phyloP scores from a whole-genome alignment of 768 basidiomycete species.

The Boletus rubroflammeus region DNA sequence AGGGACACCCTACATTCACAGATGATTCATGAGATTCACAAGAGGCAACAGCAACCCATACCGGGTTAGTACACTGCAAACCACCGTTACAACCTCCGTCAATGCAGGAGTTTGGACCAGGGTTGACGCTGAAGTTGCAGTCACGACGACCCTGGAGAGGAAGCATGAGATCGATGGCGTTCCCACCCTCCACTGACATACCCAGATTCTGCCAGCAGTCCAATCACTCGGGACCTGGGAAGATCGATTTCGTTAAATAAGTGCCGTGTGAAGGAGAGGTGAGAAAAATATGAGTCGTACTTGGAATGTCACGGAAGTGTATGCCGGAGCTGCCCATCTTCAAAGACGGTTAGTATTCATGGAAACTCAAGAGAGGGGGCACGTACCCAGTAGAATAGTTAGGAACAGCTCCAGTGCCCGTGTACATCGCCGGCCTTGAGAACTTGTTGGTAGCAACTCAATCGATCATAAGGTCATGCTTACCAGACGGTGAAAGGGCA shows the following conservation, averaged over 20 bases:
- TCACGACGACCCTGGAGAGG: slow-evolving; percentile 44
- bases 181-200: slow-evolving; percentile 6
- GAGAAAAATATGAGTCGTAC: slow-evolving; percentile 4
- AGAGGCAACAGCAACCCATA: slow-evolving; percentile 10
- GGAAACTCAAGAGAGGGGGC: neutral
- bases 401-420: slow-evolving; percentile 51
- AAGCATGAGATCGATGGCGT: neutral
- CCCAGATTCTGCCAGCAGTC: slow-evolving; percentile 67
- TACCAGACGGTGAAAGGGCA: slow-evolving; percentile 72
- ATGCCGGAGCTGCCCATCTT: slow-evolving; percentile 35
- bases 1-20: slow-evolving; percentile 48
- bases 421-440: slow-evolving; percentile 57
- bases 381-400: slow-evolving; percentile 43
- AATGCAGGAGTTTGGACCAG: slow-evolving; percentile 53
- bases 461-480: slow-evolving; percentile 5
- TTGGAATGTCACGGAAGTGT: slow-evolving; percentile 27
- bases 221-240: slow-evolving; percentile 56
- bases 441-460: neutral
- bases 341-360: neutral
- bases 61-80: slow-evolving; percentile 50
- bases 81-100: slow-evolving; percentile 72
- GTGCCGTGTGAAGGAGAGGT: neutral
- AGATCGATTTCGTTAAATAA: neutral
- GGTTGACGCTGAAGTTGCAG: slow-evolving; percentile 55
- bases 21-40: neutral